A percentile compares a stretch with the other conserved stretches of the same genome.
These are phyloP conservation scores for Metschnikowia baotianmanensis DNA, from an alignment of 805 yeast genomes.

Conservation along the genomic window DNA sequence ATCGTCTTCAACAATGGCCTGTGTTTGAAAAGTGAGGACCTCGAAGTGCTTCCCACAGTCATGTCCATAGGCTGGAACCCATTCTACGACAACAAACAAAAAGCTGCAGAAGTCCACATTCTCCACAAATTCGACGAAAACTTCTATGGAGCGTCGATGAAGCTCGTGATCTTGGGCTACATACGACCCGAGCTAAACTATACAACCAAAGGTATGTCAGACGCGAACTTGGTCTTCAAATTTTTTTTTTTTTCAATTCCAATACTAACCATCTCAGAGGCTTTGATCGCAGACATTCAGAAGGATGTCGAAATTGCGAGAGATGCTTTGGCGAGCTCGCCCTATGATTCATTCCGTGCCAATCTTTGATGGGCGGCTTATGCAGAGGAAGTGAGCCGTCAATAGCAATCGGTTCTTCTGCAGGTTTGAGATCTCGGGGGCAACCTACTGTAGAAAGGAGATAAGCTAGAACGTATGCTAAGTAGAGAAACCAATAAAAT, in stretches of 20 bases:
- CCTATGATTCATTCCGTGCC: conserved; percentile 2
- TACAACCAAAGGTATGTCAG: conserved; percentile 51
- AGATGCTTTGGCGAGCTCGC: conserved; percentile 33
- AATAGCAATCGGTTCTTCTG: conserved; percentile 3
- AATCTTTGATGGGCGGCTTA: too few species aligned
- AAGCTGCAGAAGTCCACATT: conserved; percentile 85
- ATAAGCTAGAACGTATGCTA: too few species aligned
- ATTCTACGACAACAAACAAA: conserved; percentile 72
- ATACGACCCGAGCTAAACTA: conserved; percentile 89
- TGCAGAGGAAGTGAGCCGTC: neutral
- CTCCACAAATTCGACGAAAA: conserved; percentile 63
- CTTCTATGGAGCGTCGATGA: conserved; percentile 82
- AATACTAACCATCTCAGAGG: conserved; percentile 50
- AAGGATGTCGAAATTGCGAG: conserved; percentile 71
- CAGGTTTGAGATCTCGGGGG: conserved; percentile 10
- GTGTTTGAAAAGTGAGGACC: conserved; percentile 41
- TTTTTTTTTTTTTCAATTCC: too few species aligned
- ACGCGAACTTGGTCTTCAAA: too few species aligned
- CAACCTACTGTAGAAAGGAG: too few species aligned
- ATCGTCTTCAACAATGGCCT: conserved; percentile 60
- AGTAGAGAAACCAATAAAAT: too few species aligned
- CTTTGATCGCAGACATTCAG: conserved; percentile 79
- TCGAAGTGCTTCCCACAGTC: conserved; percentile 74
- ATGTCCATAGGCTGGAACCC: conserved; percentile 98
- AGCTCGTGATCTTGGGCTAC: conserved; percentile 76